Percentiles rank a stretch among this genome's conserved stretches.
Evolutionary conservation across 129 eudicot species (phyloP).

Genomic region (Glebionis coronaria): DNA sequence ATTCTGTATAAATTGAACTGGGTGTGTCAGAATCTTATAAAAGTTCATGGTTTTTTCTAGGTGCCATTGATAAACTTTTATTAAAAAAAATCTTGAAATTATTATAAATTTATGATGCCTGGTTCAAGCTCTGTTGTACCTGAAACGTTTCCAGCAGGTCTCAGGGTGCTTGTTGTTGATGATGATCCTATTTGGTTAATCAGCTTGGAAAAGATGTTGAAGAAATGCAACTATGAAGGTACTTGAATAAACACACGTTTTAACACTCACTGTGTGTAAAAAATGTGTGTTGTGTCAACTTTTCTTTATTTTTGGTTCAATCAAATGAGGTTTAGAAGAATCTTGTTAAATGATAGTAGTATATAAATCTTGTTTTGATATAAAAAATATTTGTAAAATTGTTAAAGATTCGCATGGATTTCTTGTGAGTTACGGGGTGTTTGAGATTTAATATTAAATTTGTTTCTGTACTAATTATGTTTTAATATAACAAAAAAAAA

Average conservation of each 20-base stretch:
- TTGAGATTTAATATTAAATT: too few species aligned
- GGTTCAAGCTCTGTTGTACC: slow-evolving; percentile 47
- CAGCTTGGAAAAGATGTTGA: slow-evolving; percentile 84
- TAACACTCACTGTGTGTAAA: not conserved
- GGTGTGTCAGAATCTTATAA: slow-evolving; percentile 11
- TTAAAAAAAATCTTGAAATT: slow-evolving; percentile 21
- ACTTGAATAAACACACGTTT: slow-evolving; percentile 10
- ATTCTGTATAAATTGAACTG: slow-evolving; percentile 5
- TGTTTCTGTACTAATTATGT: too few species aligned
- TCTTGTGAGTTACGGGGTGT: not conserved
- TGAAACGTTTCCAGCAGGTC: slow-evolving; percentile 88
- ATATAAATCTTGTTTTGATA: not conserved
- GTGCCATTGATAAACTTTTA: slow-evolving; percentile 23
- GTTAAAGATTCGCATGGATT: slow-evolving; percentile 10
- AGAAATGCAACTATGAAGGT: slow-evolving; percentile 79
- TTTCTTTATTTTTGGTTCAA: not conserved
- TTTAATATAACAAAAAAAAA: too few species aligned
- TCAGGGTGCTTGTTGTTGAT: slow-evolving; percentile 94
- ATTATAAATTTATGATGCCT: slow-evolving; percentile 36
- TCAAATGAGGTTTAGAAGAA: slow-evolving; percentile 14
- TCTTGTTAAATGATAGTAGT: not conserved
- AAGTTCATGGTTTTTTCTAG: slow-evolving; percentile 40
- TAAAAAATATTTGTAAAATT: not conserved
- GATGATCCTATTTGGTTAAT: slow-evolving; percentile 92
- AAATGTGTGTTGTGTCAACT: not conserved